Evolutionary conservation across 305 asterid genomes (phyloP), one percentile per base, ranked within the genome.

Genomic region (Nicotiana rustica): DNA sequence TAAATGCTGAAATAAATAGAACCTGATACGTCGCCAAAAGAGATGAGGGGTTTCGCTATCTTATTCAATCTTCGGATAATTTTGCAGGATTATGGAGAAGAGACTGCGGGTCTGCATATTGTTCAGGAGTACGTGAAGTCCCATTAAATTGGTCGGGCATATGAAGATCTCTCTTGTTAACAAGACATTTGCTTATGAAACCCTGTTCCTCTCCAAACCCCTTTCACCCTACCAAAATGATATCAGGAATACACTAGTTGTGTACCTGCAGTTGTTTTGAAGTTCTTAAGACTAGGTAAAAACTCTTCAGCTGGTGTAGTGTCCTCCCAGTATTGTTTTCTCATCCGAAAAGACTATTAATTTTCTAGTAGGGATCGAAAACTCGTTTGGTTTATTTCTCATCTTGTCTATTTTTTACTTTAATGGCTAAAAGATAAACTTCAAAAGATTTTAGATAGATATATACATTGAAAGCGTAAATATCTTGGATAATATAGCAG

Each of bases 81-180:
- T 75, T 62, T 89, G 84, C 88, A 91, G 93, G 93, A 91, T 79
- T 91, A 85, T 6, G 92, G 92, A 1, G 95, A 86, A 67, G 92
- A 91, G 31, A 88, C 90, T 0, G 92, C 88, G 85, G 91, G 92
- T 69, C 91, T 90, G 69, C 89, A 82, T 67, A 89, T 87, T 2
- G 90, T 84, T 52, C 88, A 80, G 79, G 87, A 87, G 79, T 80
- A 89, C 0, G 88, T 86, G 68, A 88, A 89, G 76, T 83, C 91
- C 6, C 88, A 84, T 75, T 88, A 86, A 41, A 41, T 69, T 41
- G 0, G 18, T 4, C n/a, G 10, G 47, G 77, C 36, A 70, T 64
- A 25, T 64, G 38, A 64, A 21, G 36, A 10, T 5, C 38, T 25
- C 19, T 70, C 25, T 25, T 4, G 15, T 52, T 52, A 14, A 10